These are phyloP conservation scores for Ogataea polymorpha DNA, from an alignment of 805 yeast species.

Conservation along the genomic window DNA sequence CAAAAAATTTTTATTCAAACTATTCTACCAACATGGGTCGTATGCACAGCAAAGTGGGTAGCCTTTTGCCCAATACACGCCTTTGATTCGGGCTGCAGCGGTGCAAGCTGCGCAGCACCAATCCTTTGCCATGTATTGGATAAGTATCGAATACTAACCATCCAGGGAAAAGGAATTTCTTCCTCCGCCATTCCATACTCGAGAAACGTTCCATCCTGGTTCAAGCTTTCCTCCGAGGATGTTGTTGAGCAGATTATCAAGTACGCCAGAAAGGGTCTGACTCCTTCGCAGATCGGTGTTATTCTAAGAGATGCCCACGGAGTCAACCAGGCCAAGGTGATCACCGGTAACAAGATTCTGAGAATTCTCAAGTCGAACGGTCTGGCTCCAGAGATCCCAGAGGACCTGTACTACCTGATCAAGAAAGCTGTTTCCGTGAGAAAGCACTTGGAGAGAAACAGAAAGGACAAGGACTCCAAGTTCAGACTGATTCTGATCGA, in stretches of 20 bases:
- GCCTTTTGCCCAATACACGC: conserved; percentile 14
- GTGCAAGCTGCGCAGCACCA: conserved; percentile 48
- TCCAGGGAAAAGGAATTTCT: conserved; percentile 98
- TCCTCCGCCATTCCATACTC: conserved; percentile 99
- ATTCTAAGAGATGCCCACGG: conserved; percentile 99
- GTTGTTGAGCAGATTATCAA: conserved; percentile 98
- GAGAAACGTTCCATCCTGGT: conserved; percentile 99
- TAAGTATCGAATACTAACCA: conserved; percentile 21
- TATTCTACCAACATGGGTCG: conserved; percentile 86
- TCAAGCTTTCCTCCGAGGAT: conserved; percentile 92
- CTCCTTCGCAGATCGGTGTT: conserved; percentile 99
- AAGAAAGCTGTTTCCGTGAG: conserved; percentile 99
- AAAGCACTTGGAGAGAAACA: conserved; percentile 99
- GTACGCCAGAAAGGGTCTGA: conserved; percentile 99
- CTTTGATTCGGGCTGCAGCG: conserved; percentile 10
- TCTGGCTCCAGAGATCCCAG: conserved; percentile 99
- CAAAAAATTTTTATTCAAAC: conserved; percentile 7
- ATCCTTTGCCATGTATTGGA: conserved; percentile 37
- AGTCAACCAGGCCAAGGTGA: conserved; percentile 94
- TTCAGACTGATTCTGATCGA: conserved; percentile 99
- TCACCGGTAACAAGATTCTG: conserved; percentile 98
- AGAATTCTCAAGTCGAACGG: conserved; percentile 99
- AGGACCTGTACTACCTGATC: conserved; percentile 97
- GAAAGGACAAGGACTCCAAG: conserved; percentile 99
- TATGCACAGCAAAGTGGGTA: conserved; percentile 96